phyloP scores from a whole-genome alignment of 2,329 filamentous ascomycete species.

The Fusarium ambrosium region DNA sequence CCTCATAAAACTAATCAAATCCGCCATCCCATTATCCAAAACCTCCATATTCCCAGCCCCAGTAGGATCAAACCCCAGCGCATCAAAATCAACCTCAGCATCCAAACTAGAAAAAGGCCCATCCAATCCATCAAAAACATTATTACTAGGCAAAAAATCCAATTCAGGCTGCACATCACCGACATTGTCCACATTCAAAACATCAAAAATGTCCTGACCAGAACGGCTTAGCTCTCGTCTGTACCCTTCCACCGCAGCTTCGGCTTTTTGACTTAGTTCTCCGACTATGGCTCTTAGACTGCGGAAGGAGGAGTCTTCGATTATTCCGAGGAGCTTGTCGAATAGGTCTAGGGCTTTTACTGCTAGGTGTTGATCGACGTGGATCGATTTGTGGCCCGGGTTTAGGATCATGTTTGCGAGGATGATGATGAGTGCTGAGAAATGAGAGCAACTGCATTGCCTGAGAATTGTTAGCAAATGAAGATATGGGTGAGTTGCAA shows the following conservation, averaged over 20 bases:
- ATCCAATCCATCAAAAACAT: conserved; percentile 26
- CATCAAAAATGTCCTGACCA: conserved; percentile 17
- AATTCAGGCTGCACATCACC: conserved; percentile 1
- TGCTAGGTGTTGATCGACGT: conserved; percentile 48
- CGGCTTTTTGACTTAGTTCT: conserved; percentile 40
- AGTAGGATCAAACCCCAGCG: conserved; percentile 8
- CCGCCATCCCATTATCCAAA: conserved; percentile 10
- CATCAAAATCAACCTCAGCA: conserved; percentile 16
- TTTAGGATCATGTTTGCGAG: conserved; percentile 51
- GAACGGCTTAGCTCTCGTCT: background rate
- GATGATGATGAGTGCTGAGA: conserved; percentile 52
- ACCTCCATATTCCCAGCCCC: conserved; percentile 7
- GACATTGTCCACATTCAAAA: background rate
- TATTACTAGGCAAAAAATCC: conserved; percentile 20
- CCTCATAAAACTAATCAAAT: conserved; percentile 12
- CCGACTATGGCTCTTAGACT: conserved; percentile 26
- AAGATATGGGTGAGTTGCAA: no score
- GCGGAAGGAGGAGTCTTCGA: conserved; percentile 35
- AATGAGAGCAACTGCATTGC: conserved; percentile 50
- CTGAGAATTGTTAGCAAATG: conserved; percentile 23
- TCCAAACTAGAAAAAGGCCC: conserved; percentile 18
- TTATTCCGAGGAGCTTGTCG: conserved; percentile 41
- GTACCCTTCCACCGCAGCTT: conserved; percentile 27
- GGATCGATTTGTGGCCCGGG: conserved; percentile 43
- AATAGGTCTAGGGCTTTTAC: conserved; percentile 47